Conservation (phyloP, 331 rosid genomes). For the Rosa hybrid region DNA sequence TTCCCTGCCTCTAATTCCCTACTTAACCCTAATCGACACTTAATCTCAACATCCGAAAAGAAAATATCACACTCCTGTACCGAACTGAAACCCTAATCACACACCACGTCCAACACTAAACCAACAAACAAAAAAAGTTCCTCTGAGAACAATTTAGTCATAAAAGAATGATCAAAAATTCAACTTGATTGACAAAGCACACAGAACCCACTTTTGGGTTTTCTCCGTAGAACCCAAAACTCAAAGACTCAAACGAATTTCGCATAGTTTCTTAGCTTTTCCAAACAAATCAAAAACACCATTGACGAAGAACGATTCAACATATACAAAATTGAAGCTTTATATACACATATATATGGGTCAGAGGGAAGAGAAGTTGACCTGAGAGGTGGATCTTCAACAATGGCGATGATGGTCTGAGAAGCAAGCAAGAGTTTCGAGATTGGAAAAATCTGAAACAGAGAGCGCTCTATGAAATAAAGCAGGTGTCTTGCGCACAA, state of each 20-base stretch:
- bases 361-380: neutral
- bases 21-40: neutral
- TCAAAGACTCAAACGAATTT: neutral
- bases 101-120: neutral
- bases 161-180: neutral
- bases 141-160: too few relatives aligned
- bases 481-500: slow-evolving; percentile 9
- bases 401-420: neutral
- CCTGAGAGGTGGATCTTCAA: slow-evolving; percentile 18
- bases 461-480: neutral
- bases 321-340: neutral
- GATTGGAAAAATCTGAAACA: neutral
- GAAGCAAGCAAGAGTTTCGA: neutral
- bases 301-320: neutral
- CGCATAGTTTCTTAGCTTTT: neutral
- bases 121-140: neutral
- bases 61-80: neutral
- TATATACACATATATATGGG: neutral
- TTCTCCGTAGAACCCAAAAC: neutral
- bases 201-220: neutral
- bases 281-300: neutral
- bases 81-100: neutral
- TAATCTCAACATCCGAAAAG: neutral
- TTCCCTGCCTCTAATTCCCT: neutral
- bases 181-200: neutral